Base-by-base conservation (phyloP, 148 eudicot species). In the Hydrangea macrophylla region DNA sequence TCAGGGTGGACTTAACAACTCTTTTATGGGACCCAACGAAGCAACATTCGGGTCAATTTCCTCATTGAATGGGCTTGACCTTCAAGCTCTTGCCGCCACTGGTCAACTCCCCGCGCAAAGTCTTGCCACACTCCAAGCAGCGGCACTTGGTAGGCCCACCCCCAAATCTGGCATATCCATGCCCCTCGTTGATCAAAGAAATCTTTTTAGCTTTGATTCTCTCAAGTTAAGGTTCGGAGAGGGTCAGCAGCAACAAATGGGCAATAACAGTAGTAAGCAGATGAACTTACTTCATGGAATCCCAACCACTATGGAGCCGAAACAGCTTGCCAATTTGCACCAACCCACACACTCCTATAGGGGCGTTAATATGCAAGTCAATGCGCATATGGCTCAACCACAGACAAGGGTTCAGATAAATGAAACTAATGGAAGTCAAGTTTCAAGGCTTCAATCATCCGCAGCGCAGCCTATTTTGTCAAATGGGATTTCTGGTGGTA, bases 161-260 rank as follows among this genome's bases (percentile, higher is more conserved):
- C 31, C 74, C 35, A 88, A 85, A 65, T 78, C 90, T 0, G 74
- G 81, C 71, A 80, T 84, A 60, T 80, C 90, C 3, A 69, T 81
- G 73, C 90, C 96, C 11, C 70, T 89, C 27, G 68, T 70, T 53
- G 96, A 92, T 69, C 92, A 92, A 65, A 80, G 96, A 77, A 92
- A 85, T 72, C 65, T 89, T 40, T 92, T 92, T 72, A 85, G 84
- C 81, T 92, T 87, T 53, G 97, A 87, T 76, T 71, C 64, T 71
- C 72, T 88, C 18, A 83, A 86, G 20, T 18, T 76, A 56, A 78
- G 85, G 74, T 84, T 78, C 58, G 75, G 74, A 20, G 89, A 88
- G 7, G 88, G 81, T 23, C 94, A 74, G 6, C 83, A 78, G 20
- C 86, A 80, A 71, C 78, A 80, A 31, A 75, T 73, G 42, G 73